phyloP scores from a whole-genome alignment of 495 filamentous ascomycete genomes.

The Tuber umbilicatum region DNA sequence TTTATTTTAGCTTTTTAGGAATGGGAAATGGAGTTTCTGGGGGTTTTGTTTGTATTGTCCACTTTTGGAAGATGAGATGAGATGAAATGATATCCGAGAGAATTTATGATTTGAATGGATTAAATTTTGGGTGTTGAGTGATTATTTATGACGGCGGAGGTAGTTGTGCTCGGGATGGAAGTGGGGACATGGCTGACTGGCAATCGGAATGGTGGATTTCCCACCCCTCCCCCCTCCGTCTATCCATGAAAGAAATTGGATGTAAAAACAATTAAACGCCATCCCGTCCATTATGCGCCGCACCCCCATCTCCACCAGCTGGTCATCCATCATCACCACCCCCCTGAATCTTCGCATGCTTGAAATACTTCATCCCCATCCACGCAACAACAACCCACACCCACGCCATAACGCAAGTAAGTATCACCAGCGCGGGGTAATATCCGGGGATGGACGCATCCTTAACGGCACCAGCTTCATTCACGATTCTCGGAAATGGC shows the following conservation, averaged over 20 bases:
- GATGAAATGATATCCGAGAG: not conserved
- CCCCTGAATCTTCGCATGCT: conserved; percentile 76
- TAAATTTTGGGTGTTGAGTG: not conserved
- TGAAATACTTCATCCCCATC: conserved; percentile 99
- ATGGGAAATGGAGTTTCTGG: conserved; percentile 1
- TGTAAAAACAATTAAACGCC: not conserved
- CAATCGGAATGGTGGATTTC: not conserved
- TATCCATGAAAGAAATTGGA: not conserved
- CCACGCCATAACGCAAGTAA: conserved; percentile 96
- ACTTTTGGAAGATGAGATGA: not conserved
- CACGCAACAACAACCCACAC: conserved; percentile 96
- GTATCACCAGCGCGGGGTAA: conserved; percentile 86
- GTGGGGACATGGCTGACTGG: not conserved
- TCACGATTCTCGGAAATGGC: conserved; percentile 19
- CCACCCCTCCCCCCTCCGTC: not conserved
- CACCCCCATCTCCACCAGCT: not conserved
- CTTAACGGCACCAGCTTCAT: conserved; percentile 16
- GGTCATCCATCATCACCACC: conserved; percentile 20
- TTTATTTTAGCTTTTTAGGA: not conserved
- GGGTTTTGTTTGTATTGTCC: conserved; percentile 1
- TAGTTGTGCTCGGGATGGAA: not conserved
- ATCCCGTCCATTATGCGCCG: not conserved
- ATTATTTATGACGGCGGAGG: not conserved
- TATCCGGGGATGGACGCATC: conserved; percentile 87
- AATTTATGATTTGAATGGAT: not conserved